Evolutionary conservation across 2,329 filamentous ascomycete species (phyloP).

Genomic region (Fusarium sp.): DNA sequence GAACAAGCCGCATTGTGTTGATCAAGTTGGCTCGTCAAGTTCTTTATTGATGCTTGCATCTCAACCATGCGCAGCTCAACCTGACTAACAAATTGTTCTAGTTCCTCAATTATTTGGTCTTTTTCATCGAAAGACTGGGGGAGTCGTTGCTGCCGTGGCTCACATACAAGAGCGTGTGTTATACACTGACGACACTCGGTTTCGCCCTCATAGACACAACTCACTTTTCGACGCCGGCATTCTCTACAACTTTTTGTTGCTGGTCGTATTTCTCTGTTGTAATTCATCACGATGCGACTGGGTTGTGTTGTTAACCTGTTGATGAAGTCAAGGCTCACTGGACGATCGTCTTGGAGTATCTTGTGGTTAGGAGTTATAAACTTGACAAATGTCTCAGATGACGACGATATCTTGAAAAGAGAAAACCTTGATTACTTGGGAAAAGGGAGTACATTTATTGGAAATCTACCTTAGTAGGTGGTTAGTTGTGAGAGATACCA

Average conservation of each 20-base stretch:
- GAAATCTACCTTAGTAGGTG: neutral
- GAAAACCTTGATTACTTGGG: neutral
- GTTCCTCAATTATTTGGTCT: slow-evolving; percentile 1
- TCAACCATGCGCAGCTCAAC: slow-evolving; percentile 19
- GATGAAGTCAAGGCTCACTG: slow-evolving; percentile 5
- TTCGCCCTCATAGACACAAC: slow-evolving; percentile 58
- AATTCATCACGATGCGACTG: neutral
- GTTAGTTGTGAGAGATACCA: neutral
- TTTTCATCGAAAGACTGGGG: neutral
- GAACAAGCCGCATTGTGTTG: neutral
- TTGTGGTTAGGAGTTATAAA: neutral
- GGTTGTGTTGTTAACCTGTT: neutral
- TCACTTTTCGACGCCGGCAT: slow-evolving; percentile 63
- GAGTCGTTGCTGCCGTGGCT: slow-evolving; percentile 54
- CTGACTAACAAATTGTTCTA: slow-evolving; percentile 1
- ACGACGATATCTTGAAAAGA: neutral
- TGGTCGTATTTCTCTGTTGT: slow-evolving; percentile 46
- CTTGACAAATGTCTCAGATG: neutral
- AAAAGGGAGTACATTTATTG: neutral
- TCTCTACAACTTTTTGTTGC: slow-evolving; percentile 53
- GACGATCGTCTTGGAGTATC: neutral
- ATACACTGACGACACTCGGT: slow-evolving; percentile 58
- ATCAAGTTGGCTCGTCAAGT: neutral
- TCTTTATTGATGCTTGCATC: slow-evolving; percentile 16
- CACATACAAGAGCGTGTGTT: slow-evolving; percentile 57